Evolutionary conservation across 768 basidiomycete species (phyloP).

Genomic region (Cyathus striatus): DNA sequence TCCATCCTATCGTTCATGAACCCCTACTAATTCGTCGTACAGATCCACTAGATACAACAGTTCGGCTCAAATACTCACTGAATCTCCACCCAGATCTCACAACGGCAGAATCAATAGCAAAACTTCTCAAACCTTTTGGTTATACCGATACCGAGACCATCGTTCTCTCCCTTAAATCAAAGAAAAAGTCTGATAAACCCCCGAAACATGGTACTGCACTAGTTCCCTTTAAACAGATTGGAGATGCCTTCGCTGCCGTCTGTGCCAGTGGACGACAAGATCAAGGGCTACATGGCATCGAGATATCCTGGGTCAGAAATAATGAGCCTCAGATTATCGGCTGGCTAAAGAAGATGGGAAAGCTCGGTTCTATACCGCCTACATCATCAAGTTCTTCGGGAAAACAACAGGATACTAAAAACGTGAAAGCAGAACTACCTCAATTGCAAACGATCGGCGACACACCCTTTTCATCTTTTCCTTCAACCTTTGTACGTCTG

Average conservation of each 20-base stretch:
- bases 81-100: conserved; percentile 54
- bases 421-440: conserved; percentile 16
- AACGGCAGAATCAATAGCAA: conserved; percentile 39
- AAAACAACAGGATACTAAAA: conserved; percentile 2
- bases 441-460: conserved; percentile 22
- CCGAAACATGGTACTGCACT: conserved; percentile 67
- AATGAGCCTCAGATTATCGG: conserved; percentile 68
- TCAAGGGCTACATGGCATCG: conserved; percentile 53
- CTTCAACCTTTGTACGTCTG: conserved; percentile 45
- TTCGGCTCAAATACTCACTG: conserved; percentile 65
- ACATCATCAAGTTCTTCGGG: conserved; percentile 6
- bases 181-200: conserved; percentile 48
- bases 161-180: conserved; percentile 61
- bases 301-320: conserved; percentile 70
- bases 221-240: conserved; percentile 71
- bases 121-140: conserved; percentile 58
- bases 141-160: conserved; percentile 57
- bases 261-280: conserved; percentile 51
- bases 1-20: conserved; percentile 1
- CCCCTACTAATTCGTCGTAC: conserved; percentile 5
- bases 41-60: conserved; percentile 70
- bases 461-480: conserved; percentile 58
- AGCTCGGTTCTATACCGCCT: conserved; percentile 33
- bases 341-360: conserved; percentile 72
- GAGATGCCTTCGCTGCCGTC: conserved; percentile 73